Evolutionary conservation across 164 flowering plant genomes (phyloP), one percentile per base, ranked within the genome.

Genomic region (Aristolochia californica): DNA sequence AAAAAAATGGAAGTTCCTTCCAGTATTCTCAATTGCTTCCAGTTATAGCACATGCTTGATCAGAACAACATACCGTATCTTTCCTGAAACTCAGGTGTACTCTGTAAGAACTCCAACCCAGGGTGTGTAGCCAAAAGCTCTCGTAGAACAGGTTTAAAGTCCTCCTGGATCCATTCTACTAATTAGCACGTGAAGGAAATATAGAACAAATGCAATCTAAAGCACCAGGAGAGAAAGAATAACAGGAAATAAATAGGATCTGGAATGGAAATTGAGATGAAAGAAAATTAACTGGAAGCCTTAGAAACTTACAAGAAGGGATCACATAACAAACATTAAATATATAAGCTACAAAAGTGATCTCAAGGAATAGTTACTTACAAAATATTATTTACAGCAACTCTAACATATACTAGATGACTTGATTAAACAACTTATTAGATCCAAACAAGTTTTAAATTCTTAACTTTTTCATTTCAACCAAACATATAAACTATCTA

Each of bases 61-160:
- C 40, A 34, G 10, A 47, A 53, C 40, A 43, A 65, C 71, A 45
- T 71, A 90, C 99, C 99, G 73, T 94, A 94, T 94, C 97, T 79
- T 66, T 94, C 95, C 68, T 90, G 96, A 78, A 90, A 94, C 68
- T 90, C 97, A 17, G 96, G 95, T 26, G 96, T 90, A 67, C 74
- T 86, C 56, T 82, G 88, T 61, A 94, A 75, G 70, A 90, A 90
- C 55, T 94, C 97, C 77, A 94, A 68, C 48, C 99, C 99, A 15
- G 96, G 95, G 78, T 94, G 99, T 60, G 97, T 80, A 11, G 83
- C 84, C 82, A 94, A 80, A 71, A 94, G 95, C 63, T 88, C 99
- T 66, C 73, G 80, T 68, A 94, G 87, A 24, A 88, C 70, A 60
- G 97, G 96, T 69, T 80, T 90, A 66, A 94, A 90, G 71, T 87